Base-by-base conservation (phyloP, 1,139 yeast species). In the Candida smagusa region DNA sequence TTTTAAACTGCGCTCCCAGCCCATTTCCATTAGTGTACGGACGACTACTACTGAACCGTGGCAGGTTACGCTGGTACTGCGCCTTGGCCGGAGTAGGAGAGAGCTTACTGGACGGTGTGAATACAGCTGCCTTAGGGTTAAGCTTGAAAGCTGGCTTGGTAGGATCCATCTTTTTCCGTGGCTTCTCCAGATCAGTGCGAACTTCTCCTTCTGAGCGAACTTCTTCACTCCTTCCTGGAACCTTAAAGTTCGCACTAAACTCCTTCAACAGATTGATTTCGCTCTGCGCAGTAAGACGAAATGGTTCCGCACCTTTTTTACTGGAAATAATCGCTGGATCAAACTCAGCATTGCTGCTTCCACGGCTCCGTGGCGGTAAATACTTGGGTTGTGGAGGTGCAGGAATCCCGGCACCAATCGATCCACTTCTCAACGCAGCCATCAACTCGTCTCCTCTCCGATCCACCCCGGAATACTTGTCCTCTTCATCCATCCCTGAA, bases 401-500 rank as follows among this genome's bases (percentile, higher is more conserved):
- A 13, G 35, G 31, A 9, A 40, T 12, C 6, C 38, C 29, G n/a
- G 47, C 50, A 16, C 42, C 40, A 12, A 51, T 42, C n/a, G 61
- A 49, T 25, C 54, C 62, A 25, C 57, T 61, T 45, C 61, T 70
- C 48, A 80, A 68, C 4, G 84, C 81, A 3, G 84, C 84, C 71
- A 81, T 72, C 42, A 81, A 62, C 41, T 80, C 86, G 47, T 76
- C 81, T 23, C 84, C 84, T 48, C 84, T 68, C 47, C 59, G 39
- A 41, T 72, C 77, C 37, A 92, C 98, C 33, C 97, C 97, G 2
- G 97, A 88, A 56, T 90, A 92, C 62, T 86, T 86, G 60, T 89
- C 97, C 59, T 94, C 99, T 63, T 92, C 98, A 59, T 92, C 97
- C 50, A 86, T 49, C 2, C 95, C 96, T 44, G 85, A 77, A 56